Conservation (phyloP, 2,329 filamentous ascomycete genomes). For the Fusarium luffae region DNA sequence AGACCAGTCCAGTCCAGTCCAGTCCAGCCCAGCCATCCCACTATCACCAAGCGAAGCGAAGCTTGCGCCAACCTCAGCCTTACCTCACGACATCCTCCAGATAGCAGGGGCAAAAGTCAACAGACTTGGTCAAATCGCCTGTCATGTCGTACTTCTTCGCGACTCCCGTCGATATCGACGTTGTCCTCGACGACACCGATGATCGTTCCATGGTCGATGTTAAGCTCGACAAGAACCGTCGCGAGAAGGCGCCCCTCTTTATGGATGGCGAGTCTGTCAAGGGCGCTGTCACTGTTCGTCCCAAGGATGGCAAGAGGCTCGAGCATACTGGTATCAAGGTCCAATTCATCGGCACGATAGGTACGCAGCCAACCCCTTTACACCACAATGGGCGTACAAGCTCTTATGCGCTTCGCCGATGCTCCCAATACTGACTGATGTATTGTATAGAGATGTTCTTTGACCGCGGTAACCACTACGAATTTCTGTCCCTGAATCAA, state of each 20-base stretch:
- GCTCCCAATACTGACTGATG: constrained; percentile 4
- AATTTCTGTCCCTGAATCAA: constrained; percentile 96
- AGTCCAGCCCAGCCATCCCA: constrained; percentile 35
- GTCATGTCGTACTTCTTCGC: constrained; percentile 98
- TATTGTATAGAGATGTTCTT: constrained; percentile 91
- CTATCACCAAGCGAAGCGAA: constrained; percentile 16
- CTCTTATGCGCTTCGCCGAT: constrained; percentile 13
- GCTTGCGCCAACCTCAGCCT: constrained; percentile 35
- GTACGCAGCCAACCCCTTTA: constrained; percentile 58
- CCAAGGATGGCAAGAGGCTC: constrained; percentile 97
- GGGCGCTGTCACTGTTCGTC: constrained; percentile 91
- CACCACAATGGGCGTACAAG: constrained; percentile 13
- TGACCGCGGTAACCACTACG: constrained; percentile 98
- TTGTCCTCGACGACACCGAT: constrained; percentile 95
- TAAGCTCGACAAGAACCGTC: constrained; percentile 97
- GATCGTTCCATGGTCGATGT: constrained; percentile 95
- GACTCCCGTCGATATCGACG: constrained; percentile 97
- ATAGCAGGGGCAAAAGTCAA: neutral
- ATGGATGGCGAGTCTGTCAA: constrained; percentile 99
- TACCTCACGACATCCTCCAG: constrained; percentile 20
- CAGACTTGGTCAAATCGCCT: constrained; percentile 23
- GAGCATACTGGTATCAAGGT: constrained; percentile 99
- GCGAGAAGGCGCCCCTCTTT: constrained; percentile 96
- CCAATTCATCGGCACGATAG: constrained; percentile 98
- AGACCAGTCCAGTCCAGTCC: neutral